Percentiles rank a stretch among this genome's conserved stretches.
Conservation (phyloP, 352 stramenopile species). For the Globisporangium radiosum region DNA sequence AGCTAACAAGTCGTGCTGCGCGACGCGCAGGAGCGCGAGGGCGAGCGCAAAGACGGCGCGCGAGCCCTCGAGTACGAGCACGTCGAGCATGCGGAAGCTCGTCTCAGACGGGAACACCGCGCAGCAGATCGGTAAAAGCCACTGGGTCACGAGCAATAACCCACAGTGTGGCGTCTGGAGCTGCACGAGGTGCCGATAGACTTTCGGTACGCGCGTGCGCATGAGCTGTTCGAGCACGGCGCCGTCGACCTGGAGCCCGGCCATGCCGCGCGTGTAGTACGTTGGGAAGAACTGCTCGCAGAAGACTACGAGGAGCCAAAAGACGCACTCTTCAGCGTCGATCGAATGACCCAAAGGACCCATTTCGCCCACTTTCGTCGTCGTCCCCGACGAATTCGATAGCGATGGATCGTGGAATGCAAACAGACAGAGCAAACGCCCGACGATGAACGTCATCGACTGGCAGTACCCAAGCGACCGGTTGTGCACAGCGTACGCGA, state of each 20-base stretch:
- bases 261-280: conserved; percentile 66
- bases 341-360: background rate
- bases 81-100: conserved; percentile 54
- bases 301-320: conserved; percentile 51
- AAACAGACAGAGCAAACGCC: conserved; percentile 59
- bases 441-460: conserved; percentile 87
- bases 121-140: conserved; percentile 60
- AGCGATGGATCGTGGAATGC: conserved; percentile 4
- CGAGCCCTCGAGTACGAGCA: conserved; percentile 48
- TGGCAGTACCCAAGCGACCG: conserved; percentile 81
- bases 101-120: conserved; percentile 58
- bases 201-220: conserved; percentile 35
- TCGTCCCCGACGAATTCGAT: background rate
- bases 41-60: conserved; percentile 47
- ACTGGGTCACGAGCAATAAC: conserved; percentile 57
- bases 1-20: conserved; percentile 40
- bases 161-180: conserved; percentile 47
- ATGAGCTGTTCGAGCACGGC: conserved; percentile 49
- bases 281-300: conserved; percentile 54
- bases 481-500: conserved; percentile 80
- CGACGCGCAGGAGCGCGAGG: conserved; percentile 47
- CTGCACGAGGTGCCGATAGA: conserved; percentile 51
- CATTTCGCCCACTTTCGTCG: background rate
- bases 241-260: conserved; percentile 47
- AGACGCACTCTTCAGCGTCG: conserved; percentile 36